Percentiles rank a stretch among this genome's conserved stretches.
Conservation (phyloP, 2,329 filamentous ascomycete genomes). For the Colletotrichum eremochloae region DNA sequence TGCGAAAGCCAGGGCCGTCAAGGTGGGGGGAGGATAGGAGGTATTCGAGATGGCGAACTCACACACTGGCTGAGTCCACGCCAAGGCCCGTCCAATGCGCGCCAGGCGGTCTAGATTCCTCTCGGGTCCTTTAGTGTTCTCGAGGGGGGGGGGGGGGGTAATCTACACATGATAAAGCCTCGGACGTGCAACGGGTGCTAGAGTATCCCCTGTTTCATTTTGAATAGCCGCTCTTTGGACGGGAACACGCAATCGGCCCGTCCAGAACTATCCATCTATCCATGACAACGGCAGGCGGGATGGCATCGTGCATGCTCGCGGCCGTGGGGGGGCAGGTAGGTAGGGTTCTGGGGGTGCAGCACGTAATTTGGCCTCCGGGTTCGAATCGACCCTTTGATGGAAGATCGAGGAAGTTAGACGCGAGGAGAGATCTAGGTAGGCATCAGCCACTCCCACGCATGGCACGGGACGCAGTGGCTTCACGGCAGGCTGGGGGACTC, state of each 20-base stretch:
- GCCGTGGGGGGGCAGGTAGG: not conserved
- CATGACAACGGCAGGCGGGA: conserved; percentile 10
- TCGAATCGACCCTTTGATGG: not conserved
- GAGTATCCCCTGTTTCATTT: conserved; percentile 34
- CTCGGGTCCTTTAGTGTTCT: not conserved
- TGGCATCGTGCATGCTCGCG: not conserved
- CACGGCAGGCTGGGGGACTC: not conserved
- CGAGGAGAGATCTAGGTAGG: not conserved
- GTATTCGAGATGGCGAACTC: not conserved
- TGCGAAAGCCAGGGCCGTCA: not conserved
- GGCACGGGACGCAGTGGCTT: not conserved
- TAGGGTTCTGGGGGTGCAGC: no score
- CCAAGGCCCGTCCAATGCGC: not conserved
- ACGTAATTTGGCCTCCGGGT: not conserved
- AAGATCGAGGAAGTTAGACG: no score
- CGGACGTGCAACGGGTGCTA: not conserved
- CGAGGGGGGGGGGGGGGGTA: not conserved
- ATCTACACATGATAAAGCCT: not conserved
- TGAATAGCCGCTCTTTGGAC: conserved; percentile 13
- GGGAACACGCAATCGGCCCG: conserved; percentile 3
- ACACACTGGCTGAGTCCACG: not conserved
- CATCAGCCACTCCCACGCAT: not conserved
- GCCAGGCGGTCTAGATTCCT: not conserved
- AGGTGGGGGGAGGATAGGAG: not conserved
- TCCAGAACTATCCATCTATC: conserved; percentile 1